phyloP scores from a whole-genome alignment of 163 green algal species.

The Scenedesmus sp. region DNA sequence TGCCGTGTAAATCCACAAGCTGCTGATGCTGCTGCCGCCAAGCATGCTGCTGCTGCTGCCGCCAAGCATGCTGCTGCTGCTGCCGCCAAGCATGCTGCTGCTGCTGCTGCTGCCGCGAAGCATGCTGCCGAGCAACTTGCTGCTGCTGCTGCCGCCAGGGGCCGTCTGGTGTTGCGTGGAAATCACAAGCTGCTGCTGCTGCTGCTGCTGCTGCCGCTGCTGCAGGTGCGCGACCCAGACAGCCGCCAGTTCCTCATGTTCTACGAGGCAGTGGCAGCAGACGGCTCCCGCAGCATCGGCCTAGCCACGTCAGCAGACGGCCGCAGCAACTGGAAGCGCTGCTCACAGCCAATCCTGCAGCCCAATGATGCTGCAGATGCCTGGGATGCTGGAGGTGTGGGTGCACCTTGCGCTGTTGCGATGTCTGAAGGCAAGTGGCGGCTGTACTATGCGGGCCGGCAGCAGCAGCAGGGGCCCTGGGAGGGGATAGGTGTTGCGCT shows the following conservation, averaged over 20 bases:
- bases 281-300: conserved; percentile 80
- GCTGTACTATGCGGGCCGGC: conserved; percentile 87
- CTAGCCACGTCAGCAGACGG: conserved; percentile 62
- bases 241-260: conserved; percentile 92
- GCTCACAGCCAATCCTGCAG: conserved; percentile 65
- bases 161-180: no score
- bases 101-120: no score
- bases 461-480: conserved; percentile 59
- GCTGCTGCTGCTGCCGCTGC: neutral
- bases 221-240: conserved; percentile 79
- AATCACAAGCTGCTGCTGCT: neutral
- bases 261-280: conserved; percentile 87
- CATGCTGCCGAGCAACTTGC: no score
- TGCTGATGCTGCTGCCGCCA: neutral
- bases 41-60: no score
- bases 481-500: conserved; percentile 87
- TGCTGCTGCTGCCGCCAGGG: neutral
- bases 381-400: conserved; percentile 89
- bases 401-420: conserved; percentile 86
- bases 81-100: neutral
- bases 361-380: conserved; percentile 31
- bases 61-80: neutral
- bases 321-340: conserved; percentile 65
- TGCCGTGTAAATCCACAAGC: conserved; percentile 47
- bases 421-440: conserved; percentile 89